Base-by-base conservation (phyloP, 2,329 filamentous ascomycete genomes). In the Pseudocercospora ulei region DNA sequence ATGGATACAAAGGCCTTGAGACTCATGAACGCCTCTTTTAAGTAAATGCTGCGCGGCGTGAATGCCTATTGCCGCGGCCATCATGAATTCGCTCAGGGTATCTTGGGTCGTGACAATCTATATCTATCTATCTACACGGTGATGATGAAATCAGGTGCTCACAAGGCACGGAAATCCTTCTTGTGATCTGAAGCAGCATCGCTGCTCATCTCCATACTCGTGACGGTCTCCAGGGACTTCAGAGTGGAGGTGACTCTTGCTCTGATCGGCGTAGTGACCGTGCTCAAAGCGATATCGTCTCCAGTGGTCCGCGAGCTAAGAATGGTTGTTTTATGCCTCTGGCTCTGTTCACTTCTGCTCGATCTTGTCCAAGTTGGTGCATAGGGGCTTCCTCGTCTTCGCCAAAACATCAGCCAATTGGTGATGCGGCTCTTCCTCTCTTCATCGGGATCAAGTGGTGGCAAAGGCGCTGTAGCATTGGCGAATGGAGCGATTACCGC, bases 151-250 rank as follows among this genome's bases (percentile, higher is more conserved):
- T n/a, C n/a, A n/a, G n/a, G n/a, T n/a, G 4, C 4, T 33, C 18
- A 33, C n/a, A 12, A 12, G 18, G 30, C 30, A 22, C 23, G 30
- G 23, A 33, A 23, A 2, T 33, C 30, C 11, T 33, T 33, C 30
- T 12, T 23, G 14, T 33, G 17, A 12, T 19, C 19, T 9, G 30
- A 11, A 22, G 14, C 30, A 33, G 18, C 14, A 23, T n/a, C n/a
- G n/a, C 25, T 28, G 12, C 16, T 28, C 25, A 14, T 28, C 2
- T 14, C 25, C 25, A 28, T 28, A 3, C 12, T 23, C n/a, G 30
- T 33, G 18, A 20, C 30, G 5, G 30, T 33, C 6, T 33, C 30
- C 7, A 33, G 11, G 6, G 30, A 33, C 19, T 33, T 33, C 17
- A 33, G 18, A 12, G 30, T 33, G 7, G 30, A 33, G 14, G 20